phyloP scores from a whole-genome alignment of 2,329 filamentous ascomycete species.

The Metarhizium album region DNA sequence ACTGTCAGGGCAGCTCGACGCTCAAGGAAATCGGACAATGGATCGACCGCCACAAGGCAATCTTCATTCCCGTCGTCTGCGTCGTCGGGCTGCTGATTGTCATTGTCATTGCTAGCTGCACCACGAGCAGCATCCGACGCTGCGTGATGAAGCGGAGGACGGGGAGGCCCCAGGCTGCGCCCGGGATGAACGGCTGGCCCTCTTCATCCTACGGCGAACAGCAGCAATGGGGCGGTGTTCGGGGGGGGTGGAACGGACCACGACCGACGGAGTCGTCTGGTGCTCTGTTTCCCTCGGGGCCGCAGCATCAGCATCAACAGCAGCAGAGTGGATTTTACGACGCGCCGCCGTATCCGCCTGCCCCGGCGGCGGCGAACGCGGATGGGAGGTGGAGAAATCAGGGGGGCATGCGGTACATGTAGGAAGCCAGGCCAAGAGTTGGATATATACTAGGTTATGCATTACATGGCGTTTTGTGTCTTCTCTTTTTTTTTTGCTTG shows the following conservation, averaged over 20 bases:
- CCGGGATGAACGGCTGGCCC: conserved; percentile 16
- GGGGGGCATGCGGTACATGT: conserved; percentile 1
- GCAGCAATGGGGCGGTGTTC: conserved; percentile 3
- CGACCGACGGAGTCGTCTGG: neutral
- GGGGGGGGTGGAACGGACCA: neutral
- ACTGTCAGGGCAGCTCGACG: conserved; percentile 61
- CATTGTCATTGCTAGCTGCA: conserved; percentile 57
- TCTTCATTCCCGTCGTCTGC: conserved; percentile 70
- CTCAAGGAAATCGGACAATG: conserved; percentile 62
- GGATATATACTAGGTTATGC: neutral
- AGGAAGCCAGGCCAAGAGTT: neutral
- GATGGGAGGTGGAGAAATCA: neutral
- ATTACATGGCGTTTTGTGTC: too few species aligned
- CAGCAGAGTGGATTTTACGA: neutral
- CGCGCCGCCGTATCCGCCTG: neutral
- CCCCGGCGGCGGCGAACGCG: neutral
- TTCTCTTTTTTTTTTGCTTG: too few species aligned
- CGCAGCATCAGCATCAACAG: neutral
- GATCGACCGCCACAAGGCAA: conserved; percentile 64
- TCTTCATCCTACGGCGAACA: neutral
- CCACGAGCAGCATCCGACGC: conserved; percentile 35
- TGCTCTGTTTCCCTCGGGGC: neutral
- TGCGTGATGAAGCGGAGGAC: conserved; percentile 13
- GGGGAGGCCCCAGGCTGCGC: conserved; percentile 14
- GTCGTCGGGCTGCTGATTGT: conserved; percentile 65